phyloP scores from a whole-genome alignment of 2,329 filamentous ascomycete genomes.

The Arthrinium phaeospermum region DNA sequence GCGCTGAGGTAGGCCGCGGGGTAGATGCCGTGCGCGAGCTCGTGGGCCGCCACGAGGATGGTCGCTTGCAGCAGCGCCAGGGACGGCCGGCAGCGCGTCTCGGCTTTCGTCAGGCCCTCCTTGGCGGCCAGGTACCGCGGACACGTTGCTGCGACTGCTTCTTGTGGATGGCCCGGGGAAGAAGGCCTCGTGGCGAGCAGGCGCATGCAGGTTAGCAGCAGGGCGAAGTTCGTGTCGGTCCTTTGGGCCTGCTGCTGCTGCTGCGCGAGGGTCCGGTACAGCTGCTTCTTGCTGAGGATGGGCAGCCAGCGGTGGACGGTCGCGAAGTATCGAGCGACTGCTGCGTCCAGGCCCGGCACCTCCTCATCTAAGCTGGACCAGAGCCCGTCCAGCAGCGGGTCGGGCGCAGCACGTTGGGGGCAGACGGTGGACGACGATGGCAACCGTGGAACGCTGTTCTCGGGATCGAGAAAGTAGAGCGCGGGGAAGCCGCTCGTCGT shows the following conservation, averaged over 20 bases:
- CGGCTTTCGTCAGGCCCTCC: conserved; percentile 27
- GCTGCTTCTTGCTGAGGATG: conserved; percentile 33
- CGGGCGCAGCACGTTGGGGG: background rate
- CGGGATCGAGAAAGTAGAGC: conserved; percentile 33
- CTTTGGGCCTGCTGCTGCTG: background rate
- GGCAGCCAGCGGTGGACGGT: conserved; percentile 33
- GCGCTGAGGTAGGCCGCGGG: conserved; percentile 40
- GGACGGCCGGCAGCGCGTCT: conserved; percentile 32
- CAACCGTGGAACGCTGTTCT: conserved; percentile 27
- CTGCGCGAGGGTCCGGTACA: conserved; percentile 26
- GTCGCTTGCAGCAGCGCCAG: conserved; percentile 35
- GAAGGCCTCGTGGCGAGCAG: background rate
- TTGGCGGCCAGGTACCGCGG: conserved; percentile 26
- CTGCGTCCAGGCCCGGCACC: conserved; percentile 8
- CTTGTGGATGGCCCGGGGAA: background rate
- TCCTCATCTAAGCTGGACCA: background rate
- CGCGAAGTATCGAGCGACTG: conserved; percentile 29
- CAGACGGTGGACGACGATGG: conserved; percentile 1
- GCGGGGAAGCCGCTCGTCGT: conserved; percentile 23
- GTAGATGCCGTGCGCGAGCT: conserved; percentile 42
- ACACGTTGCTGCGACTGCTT: conserved; percentile 20
- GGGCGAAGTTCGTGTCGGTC: conserved; percentile 15
- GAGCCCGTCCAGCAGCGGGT: background rate
- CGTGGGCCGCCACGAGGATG: conserved; percentile 39
- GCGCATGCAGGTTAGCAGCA: background rate